phyloP scores from a whole-genome alignment of 805 yeast species.

The Monosporozyma yasuniensis region DNA sequence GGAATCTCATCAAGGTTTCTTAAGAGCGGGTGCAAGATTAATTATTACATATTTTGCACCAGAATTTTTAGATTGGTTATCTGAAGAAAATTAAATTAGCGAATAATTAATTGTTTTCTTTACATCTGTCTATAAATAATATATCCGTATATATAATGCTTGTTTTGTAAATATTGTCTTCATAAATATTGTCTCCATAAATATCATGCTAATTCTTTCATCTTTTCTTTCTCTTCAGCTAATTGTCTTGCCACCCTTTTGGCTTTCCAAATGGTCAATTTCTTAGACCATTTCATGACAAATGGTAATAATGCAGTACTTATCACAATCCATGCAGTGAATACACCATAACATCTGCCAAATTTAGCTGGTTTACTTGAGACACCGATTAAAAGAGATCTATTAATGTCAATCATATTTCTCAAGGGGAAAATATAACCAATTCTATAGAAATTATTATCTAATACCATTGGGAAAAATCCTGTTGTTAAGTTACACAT shows the following conservation, averaged over 20 bases:
- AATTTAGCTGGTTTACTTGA: constrained; percentile 38
- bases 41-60: constrained; percentile 92
- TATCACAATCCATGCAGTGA: constrained; percentile 51
- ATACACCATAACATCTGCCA: constrained; percentile 53
- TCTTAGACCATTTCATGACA: constrained; percentile 32
- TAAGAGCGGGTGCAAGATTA: constrained; percentile 92
- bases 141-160: not conserved
- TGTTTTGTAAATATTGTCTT: not conserved
- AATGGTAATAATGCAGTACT: constrained; percentile 38
- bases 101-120: not conserved
- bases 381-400: constrained; percentile 49
- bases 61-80: constrained; percentile 87
- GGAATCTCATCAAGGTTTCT: constrained; percentile 83
- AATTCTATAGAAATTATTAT: constrained; percentile 46
- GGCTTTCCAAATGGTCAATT: constrained; percentile 10
- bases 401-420: constrained; percentile 51
- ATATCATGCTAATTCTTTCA: not conserved
- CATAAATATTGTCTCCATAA: not conserved
- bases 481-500: constrained; percentile 60
- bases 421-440: constrained; percentile 66
- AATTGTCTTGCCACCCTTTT: not conserved
- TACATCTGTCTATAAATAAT: not conserved
- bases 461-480: constrained; percentile 53
- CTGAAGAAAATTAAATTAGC: not conserved
- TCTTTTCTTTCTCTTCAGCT: not conserved